Percentiles rank a stretch among this genome's conserved stretches.
Evolutionary conservation across 257 asterid species (phyloP).

Genomic region (Petrea volubilis): DNA sequence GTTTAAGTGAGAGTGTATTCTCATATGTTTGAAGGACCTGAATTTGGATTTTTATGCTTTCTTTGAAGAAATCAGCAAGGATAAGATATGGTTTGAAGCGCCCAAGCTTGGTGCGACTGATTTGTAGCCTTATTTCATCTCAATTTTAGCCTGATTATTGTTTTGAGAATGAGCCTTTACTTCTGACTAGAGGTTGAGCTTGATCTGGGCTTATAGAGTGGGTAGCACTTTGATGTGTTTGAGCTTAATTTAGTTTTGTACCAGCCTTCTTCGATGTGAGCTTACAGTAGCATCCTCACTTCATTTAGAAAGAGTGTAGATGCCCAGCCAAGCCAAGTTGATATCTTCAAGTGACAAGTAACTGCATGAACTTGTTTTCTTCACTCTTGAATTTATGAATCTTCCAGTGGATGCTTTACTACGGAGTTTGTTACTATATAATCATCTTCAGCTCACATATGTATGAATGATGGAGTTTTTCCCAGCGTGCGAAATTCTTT

Average conservation of each 20-base stretch:
- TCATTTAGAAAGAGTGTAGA: too few relatives aligned
- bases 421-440: not conserved
- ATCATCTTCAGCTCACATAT: not conserved
- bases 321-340: too few relatives aligned
- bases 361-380: not conserved
- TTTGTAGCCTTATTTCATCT: not conserved
- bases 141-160: not conserved
- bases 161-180: not conserved
- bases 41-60: not conserved
- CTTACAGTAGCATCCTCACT: not conserved
- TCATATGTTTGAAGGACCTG: not conserved
- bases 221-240: not conserved
- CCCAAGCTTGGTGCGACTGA: not conserved
- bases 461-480: not conserved
- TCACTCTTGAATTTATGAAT: not conserved
- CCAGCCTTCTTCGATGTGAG: not conserved
- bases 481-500: too few relatives aligned
- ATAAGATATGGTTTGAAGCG: not conserved
- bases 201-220: not conserved
- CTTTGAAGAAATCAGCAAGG: not conserved
- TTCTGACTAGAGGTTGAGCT: slow-evolving; percentile 1
- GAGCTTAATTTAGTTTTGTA: not conserved
- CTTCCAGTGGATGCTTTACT: not conserved
- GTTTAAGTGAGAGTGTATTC: not conserved
- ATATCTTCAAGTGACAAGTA: not conserved